These are phyloP conservation scores for Cercospora zeae-maydis DNA, from an alignment of 2,329 filamentous ascomycete genomes.

Conservation along the genomic window DNA sequence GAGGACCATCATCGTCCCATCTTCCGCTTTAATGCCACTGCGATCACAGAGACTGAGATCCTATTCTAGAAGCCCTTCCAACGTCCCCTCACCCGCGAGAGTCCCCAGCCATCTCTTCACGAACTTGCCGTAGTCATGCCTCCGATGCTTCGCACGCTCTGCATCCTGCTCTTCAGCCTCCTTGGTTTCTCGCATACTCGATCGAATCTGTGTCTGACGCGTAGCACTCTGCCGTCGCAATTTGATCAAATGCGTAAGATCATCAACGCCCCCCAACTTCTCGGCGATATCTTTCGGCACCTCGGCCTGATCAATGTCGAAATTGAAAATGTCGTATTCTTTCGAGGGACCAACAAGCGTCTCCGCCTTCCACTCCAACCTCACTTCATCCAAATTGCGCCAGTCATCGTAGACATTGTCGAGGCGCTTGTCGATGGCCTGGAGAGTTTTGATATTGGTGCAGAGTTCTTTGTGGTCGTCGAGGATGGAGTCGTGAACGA, in stretches of 20 bases:
- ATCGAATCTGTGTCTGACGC: conserved; percentile 38
- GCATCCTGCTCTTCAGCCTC: conserved; percentile 47
- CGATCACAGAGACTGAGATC: background rate
- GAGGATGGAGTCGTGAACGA: conserved; percentile 64
- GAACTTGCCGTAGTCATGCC: conserved; percentile 60
- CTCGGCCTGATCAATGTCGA: conserved; percentile 36
- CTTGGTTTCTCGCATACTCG: conserved; percentile 21
- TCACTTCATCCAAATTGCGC: conserved; percentile 22
- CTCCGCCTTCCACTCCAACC: background rate
- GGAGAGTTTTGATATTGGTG: conserved; percentile 46
- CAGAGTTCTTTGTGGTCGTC: conserved; percentile 44
- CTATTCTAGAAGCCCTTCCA: conserved; percentile 41
- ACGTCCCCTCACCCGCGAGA: conserved; percentile 62
- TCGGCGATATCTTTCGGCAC: conserved; percentile 29
- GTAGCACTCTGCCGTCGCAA: conserved; percentile 41
- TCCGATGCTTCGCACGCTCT: conserved; percentile 52
- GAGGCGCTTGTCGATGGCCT: conserved; percentile 42
- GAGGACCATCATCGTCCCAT: background rate
- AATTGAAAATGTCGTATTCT: conserved; percentile 28
- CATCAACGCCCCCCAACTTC: conserved; percentile 26
- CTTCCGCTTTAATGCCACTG: background rate
- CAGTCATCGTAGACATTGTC: conserved; percentile 43
- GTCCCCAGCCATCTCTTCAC: conserved; percentile 66
- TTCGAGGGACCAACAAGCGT: conserved; percentile 20
- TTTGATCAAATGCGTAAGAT: conserved; percentile 34